These are phyloP conservation scores for Suillus alpinus DNA, from an alignment of 768 basidiomycete species.

Conservation along the genomic window DNA sequence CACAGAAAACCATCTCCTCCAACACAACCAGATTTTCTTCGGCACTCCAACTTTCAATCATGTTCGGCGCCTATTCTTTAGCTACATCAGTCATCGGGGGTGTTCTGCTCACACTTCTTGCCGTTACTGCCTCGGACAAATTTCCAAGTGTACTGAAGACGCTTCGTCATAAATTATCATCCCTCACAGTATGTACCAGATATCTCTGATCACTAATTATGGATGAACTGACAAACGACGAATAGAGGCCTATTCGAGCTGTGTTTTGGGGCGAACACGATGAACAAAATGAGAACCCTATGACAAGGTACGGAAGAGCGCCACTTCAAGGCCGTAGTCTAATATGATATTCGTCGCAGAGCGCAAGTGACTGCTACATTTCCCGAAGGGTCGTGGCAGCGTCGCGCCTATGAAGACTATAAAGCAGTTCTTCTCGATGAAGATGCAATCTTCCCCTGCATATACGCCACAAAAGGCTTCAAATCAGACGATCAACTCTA, in stretches of 20 bases:
- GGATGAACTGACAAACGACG: not conserved
- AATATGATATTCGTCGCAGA: conserved; percentile 4
- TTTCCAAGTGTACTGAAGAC: conserved; percentile 8
- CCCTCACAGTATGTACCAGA: conserved; percentile 8
- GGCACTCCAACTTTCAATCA: conserved; percentile 3
- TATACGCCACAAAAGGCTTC: conserved; percentile 22
- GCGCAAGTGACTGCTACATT: conserved; percentile 14
- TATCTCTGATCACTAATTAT: not conserved
- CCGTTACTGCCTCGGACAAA: conserved; percentile 11
- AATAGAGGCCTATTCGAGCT: conserved; percentile 7
- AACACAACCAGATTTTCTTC: not conserved
- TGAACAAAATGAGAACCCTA: conserved; percentile 9
- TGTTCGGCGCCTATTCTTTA: conserved; percentile 12
- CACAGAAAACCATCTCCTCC: too few relatives aligned
- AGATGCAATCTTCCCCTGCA: conserved; percentile 19
- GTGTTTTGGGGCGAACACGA: not conserved
- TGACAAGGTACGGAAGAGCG: conserved; percentile 13
- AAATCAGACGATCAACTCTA: conserved; percentile 20
- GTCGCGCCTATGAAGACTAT: conserved; percentile 16
- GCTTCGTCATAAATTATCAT: conserved; percentile 3
- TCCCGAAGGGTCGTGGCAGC: conserved; percentile 16
- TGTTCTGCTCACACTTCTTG: conserved; percentile 14
- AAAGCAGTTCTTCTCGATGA: conserved; percentile 19
- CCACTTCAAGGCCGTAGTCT: not conserved
- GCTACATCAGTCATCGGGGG: conserved; percentile 14